Evolutionary conservation across 768 basidiomycete species (phyloP), one percentile per base, ranked within the genome.

Genomic region (Lentinus tigrinus): DNA sequence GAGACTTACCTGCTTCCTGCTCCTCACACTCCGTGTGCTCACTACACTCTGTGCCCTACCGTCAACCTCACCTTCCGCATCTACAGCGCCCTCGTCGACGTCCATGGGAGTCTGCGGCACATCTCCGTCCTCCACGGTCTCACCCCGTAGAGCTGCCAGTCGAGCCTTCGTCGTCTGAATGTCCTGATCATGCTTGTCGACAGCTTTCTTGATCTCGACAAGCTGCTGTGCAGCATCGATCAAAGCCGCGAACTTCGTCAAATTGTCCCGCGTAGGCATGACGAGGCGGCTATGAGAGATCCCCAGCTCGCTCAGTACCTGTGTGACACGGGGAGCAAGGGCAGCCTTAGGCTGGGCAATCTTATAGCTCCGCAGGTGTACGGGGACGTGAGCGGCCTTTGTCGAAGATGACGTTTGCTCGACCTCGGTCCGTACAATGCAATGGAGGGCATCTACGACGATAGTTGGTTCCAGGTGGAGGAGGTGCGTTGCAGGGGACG

Each of bases 191-290:
- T 88, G 81, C 69, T 88, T 84, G 70, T 98, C 96, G 39, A 92
- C 83, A 13, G 85, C 76, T 64, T 91, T 88, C 79, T 98, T 98
- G 63, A 85, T 88, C 66, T 98, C 93, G n/a, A 96, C 80, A 66
- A 98, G 73, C 13, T 82, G 78, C 4, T 80, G 81, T 1, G 91
- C 83, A 3, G 89, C 85, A 4, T 88, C 85, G 44, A 95, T 67
- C 16, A 98, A 72, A 14, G 78, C 76, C 60, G 97, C 94, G 19
- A 95, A 77, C 63, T 82, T 83, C 52, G 81, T 77, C 52, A 87
- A 78, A 62, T 94, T 97, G 24, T 87, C 85, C 38, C 85, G 81
- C 2, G 97, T 98, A 17, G 97, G 97, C 94, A 98, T 98, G 59
- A 96, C 91, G 49, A 99, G 81, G 11, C 89, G 85, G 16, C 81